phyloP scores from a whole-genome alignment of 2,329 filamentous ascomycete species.

The Pseudocercospora vitis region DNA sequence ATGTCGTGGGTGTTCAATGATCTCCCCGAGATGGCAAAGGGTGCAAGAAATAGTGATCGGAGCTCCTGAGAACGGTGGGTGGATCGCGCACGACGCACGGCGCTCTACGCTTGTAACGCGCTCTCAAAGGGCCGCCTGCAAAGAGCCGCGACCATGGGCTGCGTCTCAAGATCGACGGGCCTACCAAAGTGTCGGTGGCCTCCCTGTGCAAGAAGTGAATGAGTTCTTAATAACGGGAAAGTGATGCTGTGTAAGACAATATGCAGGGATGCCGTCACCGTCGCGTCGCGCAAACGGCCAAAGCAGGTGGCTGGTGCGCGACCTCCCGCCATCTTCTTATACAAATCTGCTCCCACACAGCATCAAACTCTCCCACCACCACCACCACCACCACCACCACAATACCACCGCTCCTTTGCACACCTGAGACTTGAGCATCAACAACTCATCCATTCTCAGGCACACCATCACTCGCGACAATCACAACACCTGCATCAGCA shows the following conservation, averaged over 20 bases:
- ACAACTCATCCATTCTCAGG: conserved; percentile 2
- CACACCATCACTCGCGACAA: neutral
- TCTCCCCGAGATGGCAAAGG: neutral
- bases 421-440: conserved; percentile 1
- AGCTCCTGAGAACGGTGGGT: neutral
- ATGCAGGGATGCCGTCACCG: neutral
- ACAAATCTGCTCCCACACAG: conserved; percentile 3
- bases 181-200: neutral
- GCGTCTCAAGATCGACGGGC: neutral
- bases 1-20: neutral
- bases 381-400: too few relatives aligned
- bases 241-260: neutral
- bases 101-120: neutral
- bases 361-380: conserved; percentile 3
- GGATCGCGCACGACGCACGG: neutral
- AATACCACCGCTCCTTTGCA: neutral
- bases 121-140: neutral
- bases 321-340: conserved; percentile 1
- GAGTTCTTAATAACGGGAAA: neutral
- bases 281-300: neutral
- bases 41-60: neutral
- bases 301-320: conserved; percentile 7
- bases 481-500: conserved; percentile 6
- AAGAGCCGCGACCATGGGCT: neutral
- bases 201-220: neutral